Evolutionary conservation across 129 eudicot species (phyloP).

Genomic region (Flaveria linearis): DNA sequence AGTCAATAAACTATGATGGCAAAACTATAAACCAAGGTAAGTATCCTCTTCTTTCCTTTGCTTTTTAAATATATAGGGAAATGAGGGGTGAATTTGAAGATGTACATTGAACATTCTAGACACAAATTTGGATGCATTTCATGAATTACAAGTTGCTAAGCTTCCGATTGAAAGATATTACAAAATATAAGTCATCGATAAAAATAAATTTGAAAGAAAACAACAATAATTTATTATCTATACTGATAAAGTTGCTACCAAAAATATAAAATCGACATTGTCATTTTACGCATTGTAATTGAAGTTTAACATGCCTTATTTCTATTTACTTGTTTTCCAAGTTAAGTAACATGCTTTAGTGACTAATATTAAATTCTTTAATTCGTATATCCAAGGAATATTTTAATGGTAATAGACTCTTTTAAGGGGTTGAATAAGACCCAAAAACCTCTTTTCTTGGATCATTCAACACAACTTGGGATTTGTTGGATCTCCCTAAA

Average conservation of each 20-base stretch:
- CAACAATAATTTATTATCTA: background rate
- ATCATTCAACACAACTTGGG: conserved; percentile 34
- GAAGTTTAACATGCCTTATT: conserved; percentile 15
- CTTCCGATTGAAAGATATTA: background rate
- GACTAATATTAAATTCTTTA: background rate
- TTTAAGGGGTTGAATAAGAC: conserved; percentile 26
- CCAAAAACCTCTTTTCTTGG: conserved; percentile 35
- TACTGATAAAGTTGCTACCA: background rate
- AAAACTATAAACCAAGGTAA: too few relatives aligned
- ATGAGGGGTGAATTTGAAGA: too few relatives aligned
- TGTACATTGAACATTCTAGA: background rate
- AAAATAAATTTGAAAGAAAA: too few relatives aligned
- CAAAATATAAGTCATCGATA: background rate
- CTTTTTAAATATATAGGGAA: too few relatives aligned
- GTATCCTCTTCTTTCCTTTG: too few relatives aligned
- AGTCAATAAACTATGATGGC: too few relatives aligned
- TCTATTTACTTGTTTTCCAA: conserved; percentile 23
- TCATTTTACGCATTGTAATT: conserved; percentile 2
- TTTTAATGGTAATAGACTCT: conserved; percentile 5
- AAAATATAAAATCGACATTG: background rate
- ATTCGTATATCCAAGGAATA: conserved; percentile 14
- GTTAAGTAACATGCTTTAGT: conserved; percentile 20
- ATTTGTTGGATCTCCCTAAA: conserved; percentile 41
- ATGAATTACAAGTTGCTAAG: background rate
- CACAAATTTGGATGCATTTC: background rate